These are phyloP conservation scores for Cryptosporidium tyzzeri DNA, from an alignment of 169 alveolate species.

Conservation along the genomic window DNA sequence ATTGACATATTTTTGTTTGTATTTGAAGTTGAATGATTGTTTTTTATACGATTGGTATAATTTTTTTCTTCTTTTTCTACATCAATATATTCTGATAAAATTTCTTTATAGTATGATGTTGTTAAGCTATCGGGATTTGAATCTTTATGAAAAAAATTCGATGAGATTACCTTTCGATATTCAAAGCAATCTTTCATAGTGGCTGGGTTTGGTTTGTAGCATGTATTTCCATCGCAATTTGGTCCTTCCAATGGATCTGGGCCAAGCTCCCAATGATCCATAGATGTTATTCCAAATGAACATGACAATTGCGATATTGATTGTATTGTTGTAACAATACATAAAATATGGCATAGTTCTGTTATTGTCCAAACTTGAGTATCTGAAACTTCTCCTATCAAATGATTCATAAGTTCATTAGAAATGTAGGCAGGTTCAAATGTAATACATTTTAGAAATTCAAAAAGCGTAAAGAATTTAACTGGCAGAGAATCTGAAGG, in stretches of 20 bases:
- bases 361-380: slow-evolving; percentile 70
- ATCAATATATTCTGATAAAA: slow-evolving; percentile 35
- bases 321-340: slow-evolving; percentile 64
- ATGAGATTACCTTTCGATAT: neutral
- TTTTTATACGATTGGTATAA: neutral
- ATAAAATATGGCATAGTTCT: slow-evolving; percentile 45
- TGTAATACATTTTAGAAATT: slow-evolving; percentile 36
- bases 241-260: slow-evolving; percentile 51
- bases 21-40: neutral
- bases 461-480: slow-evolving; percentile 11
- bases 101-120: slow-evolving; percentile 33
- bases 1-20: neutral
- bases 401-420: slow-evolving; percentile 16
- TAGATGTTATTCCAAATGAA: slow-evolving; percentile 52
- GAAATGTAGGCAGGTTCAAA: slow-evolving; percentile 42
- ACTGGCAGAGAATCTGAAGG: slow-evolving; percentile 14
- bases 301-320: slow-evolving; percentile 49
- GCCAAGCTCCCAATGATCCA: slow-evolving; percentile 72
- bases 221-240: slow-evolving; percentile 50
- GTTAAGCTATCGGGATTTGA: neutral
- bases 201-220: slow-evolving; percentile 21
- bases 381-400: slow-evolving; percentile 22
- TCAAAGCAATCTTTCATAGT: slow-evolving; percentile 6
- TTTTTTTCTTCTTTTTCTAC: slow-evolving; percentile 13
- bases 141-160: neutral